These are phyloP conservation scores for Chlorella ohadii DNA, from an alignment of 139 green algal species.

Conservation along the genomic window DNA sequence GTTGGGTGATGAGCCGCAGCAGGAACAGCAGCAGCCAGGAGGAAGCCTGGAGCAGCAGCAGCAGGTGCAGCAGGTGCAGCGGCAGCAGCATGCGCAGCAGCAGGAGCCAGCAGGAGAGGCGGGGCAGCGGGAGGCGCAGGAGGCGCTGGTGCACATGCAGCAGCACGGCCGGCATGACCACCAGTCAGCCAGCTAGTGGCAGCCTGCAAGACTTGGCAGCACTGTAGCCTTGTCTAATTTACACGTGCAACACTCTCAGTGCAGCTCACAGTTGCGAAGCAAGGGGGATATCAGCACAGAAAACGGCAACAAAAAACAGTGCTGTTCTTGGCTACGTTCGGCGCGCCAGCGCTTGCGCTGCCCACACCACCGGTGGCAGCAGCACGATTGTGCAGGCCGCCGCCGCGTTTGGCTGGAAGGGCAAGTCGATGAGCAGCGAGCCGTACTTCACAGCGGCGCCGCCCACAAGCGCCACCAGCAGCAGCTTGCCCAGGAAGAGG, in stretches of 20 bases:
- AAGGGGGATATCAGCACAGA: not conserved
- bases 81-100: not conserved
- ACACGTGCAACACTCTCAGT: not conserved
- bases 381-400: constrained; percentile 56
- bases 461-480: constrained; percentile 38
- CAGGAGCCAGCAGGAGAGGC: not conserved
- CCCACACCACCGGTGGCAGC: constrained; percentile 45
- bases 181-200: not conserved
- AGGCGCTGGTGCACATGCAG: not conserved
- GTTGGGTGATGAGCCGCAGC: not conserved
- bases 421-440: constrained; percentile 50
- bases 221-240: not conserved
- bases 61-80: not conserved
- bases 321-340: not conserved
- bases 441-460: constrained; percentile 75
- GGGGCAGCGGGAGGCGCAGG: not conserved
- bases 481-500: constrained; percentile 51
- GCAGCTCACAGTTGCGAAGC: not conserved
- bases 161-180: not conserved
- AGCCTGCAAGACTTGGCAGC: too few species aligned
- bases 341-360: not conserved
- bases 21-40: not conserved
- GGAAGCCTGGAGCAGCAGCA: not conserved
- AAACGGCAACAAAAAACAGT: too few species aligned
- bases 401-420: constrained; percentile 57